A percentile compares a stretch with the other conserved stretches of the same genome.
phyloP scores from a whole-genome alignment of 805 yeast species.

The Saccharomyces kudriavzevii region DNA sequence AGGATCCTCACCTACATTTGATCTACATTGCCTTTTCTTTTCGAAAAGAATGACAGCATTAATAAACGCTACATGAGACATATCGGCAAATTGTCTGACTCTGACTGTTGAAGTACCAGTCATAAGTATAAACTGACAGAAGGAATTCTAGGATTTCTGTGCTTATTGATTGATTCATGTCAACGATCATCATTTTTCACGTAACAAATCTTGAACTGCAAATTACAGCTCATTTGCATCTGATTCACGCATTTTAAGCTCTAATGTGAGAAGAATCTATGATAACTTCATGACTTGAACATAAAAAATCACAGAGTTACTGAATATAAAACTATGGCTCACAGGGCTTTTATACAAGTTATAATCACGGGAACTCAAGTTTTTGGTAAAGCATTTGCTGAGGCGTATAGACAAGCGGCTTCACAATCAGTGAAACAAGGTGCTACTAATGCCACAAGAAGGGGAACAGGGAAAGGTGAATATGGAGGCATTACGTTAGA shows the following conservation, averaged over 20 bases:
- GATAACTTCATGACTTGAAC: not conserved
- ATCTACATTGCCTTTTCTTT: not conserved
- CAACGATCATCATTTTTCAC: not conserved
- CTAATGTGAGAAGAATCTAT: not conserved
- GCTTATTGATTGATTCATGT: no score
- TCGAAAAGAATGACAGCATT: not conserved
- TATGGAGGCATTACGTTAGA: slow-evolving; percentile 74
- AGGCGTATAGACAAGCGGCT: slow-evolving; percentile 94
- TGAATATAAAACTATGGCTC: slow-evolving; percentile 50
- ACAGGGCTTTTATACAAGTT: slow-evolving; percentile 82
- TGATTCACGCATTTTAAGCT: not conserved
- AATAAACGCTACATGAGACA: not conserved
- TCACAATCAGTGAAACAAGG: slow-evolving; percentile 78
- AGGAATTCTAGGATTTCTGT: no score
- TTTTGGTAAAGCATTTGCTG: slow-evolving; percentile 92
- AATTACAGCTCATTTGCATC: not conserved
- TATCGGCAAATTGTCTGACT: no score
- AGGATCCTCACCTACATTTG: not conserved
- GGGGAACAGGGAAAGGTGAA: slow-evolving; percentile 37
- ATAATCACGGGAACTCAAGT: slow-evolving; percentile 91
- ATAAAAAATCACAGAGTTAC: not conserved
- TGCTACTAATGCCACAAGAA: slow-evolving; percentile 34
- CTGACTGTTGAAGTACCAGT: not conserved
- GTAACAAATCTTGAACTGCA: not conserved
- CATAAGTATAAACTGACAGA: no score